Evolutionary conservation across 2,329 filamentous ascomycete species (phyloP).

Genomic region (Endoconidiophora laricicola): DNA sequence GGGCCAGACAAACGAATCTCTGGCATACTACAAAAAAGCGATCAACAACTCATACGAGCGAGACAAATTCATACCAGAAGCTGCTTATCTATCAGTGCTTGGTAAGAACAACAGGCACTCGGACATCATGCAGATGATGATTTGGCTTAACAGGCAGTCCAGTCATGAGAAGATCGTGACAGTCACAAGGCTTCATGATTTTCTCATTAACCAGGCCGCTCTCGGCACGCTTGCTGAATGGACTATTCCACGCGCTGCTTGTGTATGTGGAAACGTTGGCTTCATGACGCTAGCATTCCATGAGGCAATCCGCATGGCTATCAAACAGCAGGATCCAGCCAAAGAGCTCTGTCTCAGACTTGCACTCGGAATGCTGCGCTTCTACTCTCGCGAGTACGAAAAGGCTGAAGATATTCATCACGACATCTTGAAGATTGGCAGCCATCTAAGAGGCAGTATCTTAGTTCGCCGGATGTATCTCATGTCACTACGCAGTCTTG

Average conservation of each 20-base stretch:
- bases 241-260: conserved; percentile 24
- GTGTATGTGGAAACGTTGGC: conserved; percentile 19
- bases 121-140: conserved; percentile 22
- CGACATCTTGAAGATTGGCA: conserved; percentile 22
- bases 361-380: conserved; percentile 21
- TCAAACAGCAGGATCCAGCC: conserved; percentile 21
- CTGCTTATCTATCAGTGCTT: conserved; percentile 22
- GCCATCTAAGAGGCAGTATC: conserved; percentile 24
- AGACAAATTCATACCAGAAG: conserved; percentile 24
- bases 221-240: conserved; percentile 23
- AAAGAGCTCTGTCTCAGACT: conserved; percentile 24
- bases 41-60: conserved; percentile 18
- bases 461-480: conserved; percentile 24
- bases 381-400: conserved; percentile 22
- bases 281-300: conserved; percentile 20
- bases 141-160: conserved; percentile 19
- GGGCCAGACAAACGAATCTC: conserved; percentile 19
- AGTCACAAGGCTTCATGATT: conserved; percentile 19
- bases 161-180: conserved; percentile 12
- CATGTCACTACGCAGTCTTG: conserved; percentile 25
- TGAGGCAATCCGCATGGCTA: conserved; percentile 20
- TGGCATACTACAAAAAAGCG: conserved; percentile 23
- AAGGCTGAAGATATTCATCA: conserved; percentile 22
- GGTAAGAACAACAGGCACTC: conserved; percentile 22
- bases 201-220: conserved; percentile 21